Percentiles rank a stretch among this genome's conserved stretches.
These are phyloP conservation scores for Tolypocladium sp. DNA, from an alignment of 2,329 filamentous ascomycete genomes.

Conservation along the genomic window DNA sequence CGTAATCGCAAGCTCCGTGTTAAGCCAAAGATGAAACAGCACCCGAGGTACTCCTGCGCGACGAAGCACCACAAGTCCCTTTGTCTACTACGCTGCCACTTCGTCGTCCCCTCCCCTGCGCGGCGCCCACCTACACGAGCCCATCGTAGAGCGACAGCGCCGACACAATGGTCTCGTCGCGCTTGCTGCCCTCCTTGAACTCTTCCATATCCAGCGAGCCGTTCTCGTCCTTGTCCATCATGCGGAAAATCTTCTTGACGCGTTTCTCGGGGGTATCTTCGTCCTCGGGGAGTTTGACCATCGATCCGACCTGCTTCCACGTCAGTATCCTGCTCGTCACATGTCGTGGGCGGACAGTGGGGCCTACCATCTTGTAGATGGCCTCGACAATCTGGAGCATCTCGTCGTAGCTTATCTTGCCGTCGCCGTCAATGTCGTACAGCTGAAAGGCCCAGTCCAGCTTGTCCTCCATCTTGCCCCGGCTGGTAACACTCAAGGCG, in stretches of 20 bases:
- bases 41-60: background rate
- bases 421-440: conserved; percentile 97
- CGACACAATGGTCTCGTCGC: conserved; percentile 97
- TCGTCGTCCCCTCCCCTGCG: background rate
- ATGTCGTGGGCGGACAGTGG: background rate
- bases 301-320: conserved; percentile 74
- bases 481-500: conserved; percentile 89
- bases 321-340: background rate
- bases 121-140: conserved; percentile 53
- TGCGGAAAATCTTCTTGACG: conserved; percentile 94
- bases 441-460: conserved; percentile 98
- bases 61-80: background rate
- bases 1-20: background rate
- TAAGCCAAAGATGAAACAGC: background rate
- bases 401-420: conserved; percentile 98
- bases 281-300: conserved; percentile 98
- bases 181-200: conserved; percentile 98
- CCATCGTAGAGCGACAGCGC: conserved; percentile 94
- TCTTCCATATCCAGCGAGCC: conserved; percentile 94
- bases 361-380: conserved; percentile 94
- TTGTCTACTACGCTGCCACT: background rate
- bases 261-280: conserved; percentile 99
- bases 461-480: conserved; percentile 99
- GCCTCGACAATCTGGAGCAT: conserved; percentile 98
- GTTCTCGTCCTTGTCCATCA: conserved; percentile 99